Conservation (phyloP, 2,329 filamentous ascomycete genomes). For the Colletotrichum sp. region DNA sequence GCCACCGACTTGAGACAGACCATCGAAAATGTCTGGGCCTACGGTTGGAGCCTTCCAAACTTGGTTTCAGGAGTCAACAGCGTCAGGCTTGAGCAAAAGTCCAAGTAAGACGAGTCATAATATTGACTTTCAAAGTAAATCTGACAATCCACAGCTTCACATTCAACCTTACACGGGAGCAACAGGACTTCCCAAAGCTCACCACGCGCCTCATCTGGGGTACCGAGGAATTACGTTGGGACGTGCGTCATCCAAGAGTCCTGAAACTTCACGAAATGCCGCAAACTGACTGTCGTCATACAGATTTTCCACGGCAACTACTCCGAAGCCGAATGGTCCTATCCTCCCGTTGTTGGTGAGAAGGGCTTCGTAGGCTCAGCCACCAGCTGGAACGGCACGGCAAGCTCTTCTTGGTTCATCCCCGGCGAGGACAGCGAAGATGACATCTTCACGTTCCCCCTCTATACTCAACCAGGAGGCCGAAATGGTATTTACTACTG, state of each 20-base stretch:
- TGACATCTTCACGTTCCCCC: neutral
- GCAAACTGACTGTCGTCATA: accelerated
- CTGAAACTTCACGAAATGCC: accelerated
- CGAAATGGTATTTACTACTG: neutral
- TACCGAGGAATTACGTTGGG: slow-evolving; percentile 29
- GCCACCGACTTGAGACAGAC: slow-evolving; percentile 10
- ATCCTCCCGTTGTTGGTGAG: slow-evolving; percentile 41
- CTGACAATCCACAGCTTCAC: neutral
- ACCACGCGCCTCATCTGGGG: neutral
- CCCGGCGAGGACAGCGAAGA: neutral
- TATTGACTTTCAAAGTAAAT: accelerated
- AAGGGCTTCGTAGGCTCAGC: slow-evolving; percentile 47
- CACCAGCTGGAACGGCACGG: slow-evolving; percentile 28
- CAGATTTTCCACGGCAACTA: slow-evolving; percentile 42
- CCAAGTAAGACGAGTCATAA: neutral
- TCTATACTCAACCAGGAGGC: neutral
- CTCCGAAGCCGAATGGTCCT: slow-evolving; percentile 43
- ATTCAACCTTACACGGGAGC: slow-evolving; percentile 10
- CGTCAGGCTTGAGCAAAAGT: neutral
- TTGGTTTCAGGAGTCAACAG: neutral
- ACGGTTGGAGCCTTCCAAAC: neutral
- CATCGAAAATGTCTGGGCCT: slow-evolving; percentile 4
- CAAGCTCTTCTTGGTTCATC: neutral
- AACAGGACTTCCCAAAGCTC: slow-evolving; percentile 21
- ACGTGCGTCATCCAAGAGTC: neutral